phyloP scores from a whole-genome alignment of 78 protist genomes.

The Dictyostelium intermedium region DNA sequence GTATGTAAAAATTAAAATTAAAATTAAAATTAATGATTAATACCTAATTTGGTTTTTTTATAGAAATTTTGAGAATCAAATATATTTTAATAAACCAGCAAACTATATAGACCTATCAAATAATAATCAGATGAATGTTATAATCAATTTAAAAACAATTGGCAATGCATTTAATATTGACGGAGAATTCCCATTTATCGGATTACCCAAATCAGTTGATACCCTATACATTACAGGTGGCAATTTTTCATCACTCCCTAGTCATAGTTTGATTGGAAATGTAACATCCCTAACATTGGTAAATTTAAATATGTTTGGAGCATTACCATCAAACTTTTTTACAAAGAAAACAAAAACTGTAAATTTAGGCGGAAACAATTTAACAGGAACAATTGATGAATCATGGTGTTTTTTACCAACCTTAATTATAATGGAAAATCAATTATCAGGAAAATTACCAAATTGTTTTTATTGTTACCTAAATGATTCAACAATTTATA shows the following conservation, averaged over 20 bases:
- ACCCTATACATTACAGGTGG: too few relatives aligned
- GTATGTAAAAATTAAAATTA: too few relatives aligned
- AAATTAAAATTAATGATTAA: too few relatives aligned
- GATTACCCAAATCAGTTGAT: background rate
- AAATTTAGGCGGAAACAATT: background rate
- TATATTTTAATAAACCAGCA: too few relatives aligned
- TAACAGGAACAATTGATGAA: background rate
- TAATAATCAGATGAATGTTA: too few relatives aligned
- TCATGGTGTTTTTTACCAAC: background rate
- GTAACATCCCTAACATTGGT: background rate
- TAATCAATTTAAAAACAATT: background rate
- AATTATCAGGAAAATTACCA: background rate
- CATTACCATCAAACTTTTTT: background rate
- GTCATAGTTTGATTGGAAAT: too few relatives aligned
- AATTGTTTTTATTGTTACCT: background rate
- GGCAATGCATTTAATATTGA: background rate
- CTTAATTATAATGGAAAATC: background rate
- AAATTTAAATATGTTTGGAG: background rate
- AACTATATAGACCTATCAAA: background rate
- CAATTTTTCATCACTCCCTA: background rate
- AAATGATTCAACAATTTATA: background rate
- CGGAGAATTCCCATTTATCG: background rate
- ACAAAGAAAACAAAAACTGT: background rate
- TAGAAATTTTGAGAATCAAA: too few relatives aligned
- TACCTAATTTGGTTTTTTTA: too few relatives aligned